phyloP scores from a whole-genome alignment of 2,329 filamentous ascomycete genomes.

The Monosporascus ibericus region DNA sequence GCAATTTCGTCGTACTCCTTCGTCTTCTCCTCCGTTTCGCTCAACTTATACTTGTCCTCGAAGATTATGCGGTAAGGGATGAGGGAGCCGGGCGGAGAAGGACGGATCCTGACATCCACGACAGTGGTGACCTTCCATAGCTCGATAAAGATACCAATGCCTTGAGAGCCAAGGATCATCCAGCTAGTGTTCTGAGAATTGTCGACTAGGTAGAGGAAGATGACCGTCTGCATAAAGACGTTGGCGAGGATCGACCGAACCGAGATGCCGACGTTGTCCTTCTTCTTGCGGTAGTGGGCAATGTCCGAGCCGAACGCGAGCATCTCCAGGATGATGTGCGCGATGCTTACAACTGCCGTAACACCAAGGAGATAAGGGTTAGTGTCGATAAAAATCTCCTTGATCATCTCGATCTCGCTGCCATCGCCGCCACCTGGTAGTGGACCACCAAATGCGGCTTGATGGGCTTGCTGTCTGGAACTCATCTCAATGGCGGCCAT shows the following conservation, averaged over 20 bases:
- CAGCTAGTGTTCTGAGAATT: constrained; percentile 97
- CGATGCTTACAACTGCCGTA: constrained; percentile 75
- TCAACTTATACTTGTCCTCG: constrained; percentile 95
- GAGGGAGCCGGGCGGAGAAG: constrained; percentile 59
- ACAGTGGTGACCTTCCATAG: constrained; percentile 95
- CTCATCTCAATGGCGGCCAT: constrained; percentile 81
- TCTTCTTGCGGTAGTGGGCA: constrained; percentile 98
- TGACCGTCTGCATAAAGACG: constrained; percentile 93
- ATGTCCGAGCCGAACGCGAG: constrained; percentile 97
- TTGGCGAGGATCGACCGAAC: constrained; percentile 94
- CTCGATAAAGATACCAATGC: constrained; percentile 65
- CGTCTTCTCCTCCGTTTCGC: constrained; percentile 93
- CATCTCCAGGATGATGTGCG: constrained; percentile 93
- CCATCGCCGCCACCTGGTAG: constrained; percentile 79
- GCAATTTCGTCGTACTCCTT: constrained; percentile 98
- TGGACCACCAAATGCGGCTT: constrained; percentile 67
- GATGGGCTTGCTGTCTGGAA: constrained; percentile 73
- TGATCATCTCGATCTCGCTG: constrained; percentile 93
- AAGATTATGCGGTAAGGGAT: constrained; percentile 78
- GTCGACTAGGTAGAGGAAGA: constrained; percentile 94
- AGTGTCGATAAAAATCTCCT: constrained; percentile 88
- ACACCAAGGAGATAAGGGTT: constrained; percentile 86
- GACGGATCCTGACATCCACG: constrained; percentile 78
- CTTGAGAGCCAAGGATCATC: constrained; percentile 97
- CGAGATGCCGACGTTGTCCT: constrained; percentile 95